A percentile compares a stretch with the other conserved stretches of the same genome.
Conservation (phyloP, 768 basidiomycete genomes). For the Serendipita sp. region DNA sequence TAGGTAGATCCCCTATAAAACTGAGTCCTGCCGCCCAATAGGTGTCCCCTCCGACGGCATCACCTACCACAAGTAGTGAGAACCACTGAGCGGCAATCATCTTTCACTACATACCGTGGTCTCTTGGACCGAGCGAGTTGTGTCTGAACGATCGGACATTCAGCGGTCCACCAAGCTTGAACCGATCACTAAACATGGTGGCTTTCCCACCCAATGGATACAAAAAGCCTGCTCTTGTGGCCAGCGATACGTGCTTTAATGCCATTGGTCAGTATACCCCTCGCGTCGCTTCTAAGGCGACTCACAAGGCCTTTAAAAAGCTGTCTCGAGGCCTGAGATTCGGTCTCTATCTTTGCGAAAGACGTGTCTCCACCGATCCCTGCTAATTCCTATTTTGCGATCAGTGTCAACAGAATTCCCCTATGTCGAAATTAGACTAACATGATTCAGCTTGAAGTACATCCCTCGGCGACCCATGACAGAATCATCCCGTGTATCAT, state of each 20-base stretch:
- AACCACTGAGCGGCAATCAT: background rate
- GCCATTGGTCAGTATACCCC: background rate
- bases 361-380: conserved; percentile 68
- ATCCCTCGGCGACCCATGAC: conserved; percentile 40
- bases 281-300: conserved; percentile 10
- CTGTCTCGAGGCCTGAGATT: conserved; percentile 44
- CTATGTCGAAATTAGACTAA: conserved; percentile 8
- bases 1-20: conserved; percentile 56
- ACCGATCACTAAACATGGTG: conserved; percentile 64
- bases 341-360: conserved; percentile 58
- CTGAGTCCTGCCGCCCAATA: conserved; percentile 67
- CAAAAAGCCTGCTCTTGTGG: conserved; percentile 55
- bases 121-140: conserved; percentile 63
- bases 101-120: conserved; percentile 35
- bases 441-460: conserved; percentile 40
- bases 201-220: conserved; percentile 35
- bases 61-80: conserved; percentile 29
- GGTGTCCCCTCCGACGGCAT: conserved; percentile 70
- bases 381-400: conserved; percentile 40
- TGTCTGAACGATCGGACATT: conserved; percentile 63
- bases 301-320: conserved; percentile 45
- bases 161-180: conserved; percentile 84
- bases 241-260: conserved; percentile 53
- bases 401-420: background rate
- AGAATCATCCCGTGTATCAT: conserved; percentile 60